Conservation (phyloP, 768 basidiomycete genomes). For the Kwoniella mangroviensis region DNA sequence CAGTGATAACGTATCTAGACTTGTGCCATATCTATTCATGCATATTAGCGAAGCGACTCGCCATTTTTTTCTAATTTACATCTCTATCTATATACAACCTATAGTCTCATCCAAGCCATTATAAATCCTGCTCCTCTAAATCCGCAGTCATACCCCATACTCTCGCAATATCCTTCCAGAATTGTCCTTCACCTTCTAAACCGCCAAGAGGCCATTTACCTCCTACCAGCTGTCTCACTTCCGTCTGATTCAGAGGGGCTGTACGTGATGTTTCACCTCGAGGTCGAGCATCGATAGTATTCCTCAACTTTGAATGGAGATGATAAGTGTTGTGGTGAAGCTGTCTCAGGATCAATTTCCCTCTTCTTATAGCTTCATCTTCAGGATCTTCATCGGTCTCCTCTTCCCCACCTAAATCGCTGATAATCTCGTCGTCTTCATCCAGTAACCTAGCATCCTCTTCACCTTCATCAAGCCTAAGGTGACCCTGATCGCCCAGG, state of each 20-base stretch:
- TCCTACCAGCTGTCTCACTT: slow-evolving; percentile 36
- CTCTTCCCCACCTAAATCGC: slow-evolving; percentile 4
- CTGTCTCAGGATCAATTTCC: slow-evolving; percentile 40
- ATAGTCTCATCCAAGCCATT: not conserved
- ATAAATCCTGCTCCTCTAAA: slow-evolving; percentile 3
- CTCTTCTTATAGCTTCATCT: slow-evolving; percentile 35
- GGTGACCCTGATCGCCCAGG: slow-evolving; percentile 25
- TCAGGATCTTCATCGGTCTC: slow-evolving; percentile 19
- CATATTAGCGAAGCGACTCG: not conserved
- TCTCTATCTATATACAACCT: not conserved
- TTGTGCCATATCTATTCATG: slow-evolving; percentile 1
- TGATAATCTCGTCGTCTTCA: slow-evolving; percentile 9
- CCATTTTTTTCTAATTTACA: not conserved
- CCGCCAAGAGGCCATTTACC: slow-evolving; percentile 27
- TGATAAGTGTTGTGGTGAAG: slow-evolving; percentile 47
- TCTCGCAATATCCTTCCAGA: slow-evolving; percentile 36
- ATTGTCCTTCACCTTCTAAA: slow-evolving; percentile 17
- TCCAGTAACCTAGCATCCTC: slow-evolving; percentile 36
- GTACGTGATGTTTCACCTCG: not conserved
- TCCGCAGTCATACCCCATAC: slow-evolving; percentile 33
- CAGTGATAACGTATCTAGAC: slow-evolving; percentile 17
- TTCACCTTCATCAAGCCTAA: slow-evolving; percentile 41
- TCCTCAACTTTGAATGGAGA: slow-evolving; percentile 28
- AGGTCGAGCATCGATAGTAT: not conserved
- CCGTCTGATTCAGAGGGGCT: slow-evolving; percentile 25